These are phyloP conservation scores for Lactuca saligna DNA, from an alignment of 129 eudicot genomes.

Conservation along the genomic window DNA sequence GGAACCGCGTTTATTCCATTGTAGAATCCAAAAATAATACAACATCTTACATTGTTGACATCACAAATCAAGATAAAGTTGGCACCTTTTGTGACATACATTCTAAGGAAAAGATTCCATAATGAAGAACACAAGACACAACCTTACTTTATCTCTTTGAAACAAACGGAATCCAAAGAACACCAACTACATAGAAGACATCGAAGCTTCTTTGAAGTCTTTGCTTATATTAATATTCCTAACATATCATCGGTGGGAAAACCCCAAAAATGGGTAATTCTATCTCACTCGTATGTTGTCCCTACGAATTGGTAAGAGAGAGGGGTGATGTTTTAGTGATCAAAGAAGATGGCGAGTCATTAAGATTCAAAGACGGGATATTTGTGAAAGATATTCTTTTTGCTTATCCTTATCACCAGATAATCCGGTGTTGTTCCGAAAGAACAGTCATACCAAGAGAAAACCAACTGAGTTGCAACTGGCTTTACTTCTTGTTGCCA, in stretches of 20 bases:
- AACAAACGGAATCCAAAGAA: slow-evolving; percentile 10
- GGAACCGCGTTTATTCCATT: slow-evolving; percentile 12
- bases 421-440: slow-evolving; percentile 27
- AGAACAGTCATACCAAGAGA: slow-evolving; percentile 19
- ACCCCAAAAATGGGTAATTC: slow-evolving; percentile 31
- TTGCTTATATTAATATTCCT: slow-evolving; percentile 23
- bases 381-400: slow-evolving; percentile 31
- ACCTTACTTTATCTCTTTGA: slow-evolving; percentile 22
- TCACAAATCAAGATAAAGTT: slow-evolving; percentile 25
- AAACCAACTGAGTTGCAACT: slow-evolving; percentile 32
- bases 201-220: slow-evolving; percentile 26
- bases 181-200: slow-evolving; percentile 18
- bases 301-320: slow-evolving; percentile 21
- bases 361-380: slow-evolving; percentile 37
- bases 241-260: background rate
- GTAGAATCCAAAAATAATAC: slow-evolving; percentile 21
- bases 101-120: slow-evolving; percentile 1
- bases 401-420: slow-evolving; percentile 35
- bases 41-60: slow-evolving; percentile 20
- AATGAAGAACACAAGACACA: slow-evolving; percentile 28
- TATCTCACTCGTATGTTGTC: slow-evolving; percentile 29
- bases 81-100: slow-evolving; percentile 13
- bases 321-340: slow-evolving; percentile 32
- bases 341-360: slow-evolving; percentile 37
- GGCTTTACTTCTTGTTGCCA: slow-evolving; percentile 47